These are phyloP conservation scores for Crucihimalaya himalaica DNA, from an alignment of 345 rosid species.

Conservation along the genomic window DNA sequence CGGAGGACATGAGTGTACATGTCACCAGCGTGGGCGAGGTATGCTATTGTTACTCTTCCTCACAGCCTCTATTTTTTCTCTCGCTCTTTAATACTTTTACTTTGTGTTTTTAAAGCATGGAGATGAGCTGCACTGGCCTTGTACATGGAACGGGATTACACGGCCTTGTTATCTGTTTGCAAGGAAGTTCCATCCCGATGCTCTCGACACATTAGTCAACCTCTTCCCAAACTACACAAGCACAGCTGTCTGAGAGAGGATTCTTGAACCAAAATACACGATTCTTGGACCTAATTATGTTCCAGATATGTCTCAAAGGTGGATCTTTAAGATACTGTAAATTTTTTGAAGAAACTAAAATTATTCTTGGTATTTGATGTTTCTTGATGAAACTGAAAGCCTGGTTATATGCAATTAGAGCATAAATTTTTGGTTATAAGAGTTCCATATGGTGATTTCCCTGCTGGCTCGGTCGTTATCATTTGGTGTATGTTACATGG, in stretches of 20 bases:
- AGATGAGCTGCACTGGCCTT: conserved; percentile 61
- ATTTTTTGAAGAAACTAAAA: conserved; percentile 22
- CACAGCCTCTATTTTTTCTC: neutral
- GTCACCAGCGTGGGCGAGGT: conserved; percentile 77
- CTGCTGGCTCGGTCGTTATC: neutral
- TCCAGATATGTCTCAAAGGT: conserved; percentile 9
- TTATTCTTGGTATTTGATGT: conserved; percentile 17
- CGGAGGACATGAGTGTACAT: conserved; percentile 66
- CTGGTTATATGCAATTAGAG: conserved; percentile 18
- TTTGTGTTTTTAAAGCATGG: conserved; percentile 47
- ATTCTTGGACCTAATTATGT: conserved; percentile 26
- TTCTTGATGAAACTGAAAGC: conserved; percentile 26
- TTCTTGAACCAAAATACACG: conserved; percentile 16
- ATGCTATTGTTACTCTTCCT: neutral
- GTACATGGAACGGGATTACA: conserved; percentile 89
- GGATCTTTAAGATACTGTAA: conserved; percentile 32
- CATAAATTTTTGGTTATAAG: conserved; percentile 20
- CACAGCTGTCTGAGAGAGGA: conserved; percentile 38
- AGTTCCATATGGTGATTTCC: neutral
- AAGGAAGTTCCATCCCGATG: conserved; percentile 74
- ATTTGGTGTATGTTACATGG: neutral
- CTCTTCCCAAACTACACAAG: conserved; percentile 75
- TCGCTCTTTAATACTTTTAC: neutral
- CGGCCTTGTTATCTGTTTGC: conserved; percentile 96
- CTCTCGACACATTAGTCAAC: conserved; percentile 66